Percentiles rank a stretch among this genome's conserved stretches.
Evolutionary conservation across 805 yeast species (phyloP).

Genomic region (Ogataea wickerhamii): DNA sequence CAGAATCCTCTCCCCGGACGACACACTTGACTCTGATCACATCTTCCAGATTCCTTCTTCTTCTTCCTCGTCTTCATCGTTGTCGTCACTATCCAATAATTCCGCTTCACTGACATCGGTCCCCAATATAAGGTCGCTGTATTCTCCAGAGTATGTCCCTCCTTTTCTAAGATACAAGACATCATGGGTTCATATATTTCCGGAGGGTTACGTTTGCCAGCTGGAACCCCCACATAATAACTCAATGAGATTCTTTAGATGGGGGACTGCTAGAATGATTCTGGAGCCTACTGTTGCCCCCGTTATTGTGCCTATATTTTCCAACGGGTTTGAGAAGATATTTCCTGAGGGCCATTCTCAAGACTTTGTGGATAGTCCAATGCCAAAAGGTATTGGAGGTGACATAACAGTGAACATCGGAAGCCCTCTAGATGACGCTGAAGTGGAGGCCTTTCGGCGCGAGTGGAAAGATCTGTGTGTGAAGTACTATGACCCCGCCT

Average conservation of each 20-base stretch:
- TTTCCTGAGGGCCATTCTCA: constrained; percentile 72
- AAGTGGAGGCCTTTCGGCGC: constrained; percentile 56
- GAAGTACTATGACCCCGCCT: constrained; percentile 46
- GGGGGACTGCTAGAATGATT: constrained; percentile 88
- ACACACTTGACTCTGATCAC: constrained; percentile 47
- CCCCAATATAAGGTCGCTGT: constrained; percentile 17
- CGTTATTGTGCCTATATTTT: constrained; percentile 79
- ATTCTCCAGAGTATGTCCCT: constrained; percentile 37
- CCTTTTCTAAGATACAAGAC: constrained; percentile 64
- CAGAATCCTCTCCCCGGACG: constrained; percentile 74
- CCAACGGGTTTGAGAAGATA: constrained; percentile 81
- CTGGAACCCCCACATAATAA: constrained; percentile 71
- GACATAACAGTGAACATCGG: constrained; percentile 72
- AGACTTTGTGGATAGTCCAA: constrained; percentile 49
- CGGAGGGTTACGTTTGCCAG: constrained; percentile 93
- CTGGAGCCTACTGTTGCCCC: constrained; percentile 84
- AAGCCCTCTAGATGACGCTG: constrained; percentile 56
- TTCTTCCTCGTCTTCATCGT: background rate
- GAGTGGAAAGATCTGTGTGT: constrained; percentile 67
- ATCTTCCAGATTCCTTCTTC: constrained; percentile 20
- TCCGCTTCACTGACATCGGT: constrained; percentile 2
- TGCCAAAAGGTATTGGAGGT: constrained; percentile 64
- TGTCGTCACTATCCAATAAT: background rate
- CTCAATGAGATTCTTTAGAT: constrained; percentile 90
- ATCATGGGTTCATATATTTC: constrained; percentile 92